phyloP scores from a whole-genome alignment of 176 grass and related monocot genomes.

The Juncus effusus region DNA sequence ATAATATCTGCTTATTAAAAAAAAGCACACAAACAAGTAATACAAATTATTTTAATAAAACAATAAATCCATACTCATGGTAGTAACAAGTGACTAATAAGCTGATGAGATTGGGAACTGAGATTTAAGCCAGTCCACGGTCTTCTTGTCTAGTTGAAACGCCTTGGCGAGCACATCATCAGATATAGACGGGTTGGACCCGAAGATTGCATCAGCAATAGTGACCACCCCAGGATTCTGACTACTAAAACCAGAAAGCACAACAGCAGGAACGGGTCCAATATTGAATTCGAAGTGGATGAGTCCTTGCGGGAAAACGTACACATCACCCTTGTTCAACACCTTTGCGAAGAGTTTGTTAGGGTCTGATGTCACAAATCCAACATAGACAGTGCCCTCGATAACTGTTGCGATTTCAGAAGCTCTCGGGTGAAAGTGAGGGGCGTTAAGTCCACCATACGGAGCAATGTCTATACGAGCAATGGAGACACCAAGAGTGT shows the following conservation, averaged over 20 bases:
- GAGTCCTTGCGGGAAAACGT: slow-evolving; percentile 1
- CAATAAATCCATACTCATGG: too few relatives aligned
- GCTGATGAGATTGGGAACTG: too few relatives aligned
- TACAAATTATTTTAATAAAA: too few relatives aligned
- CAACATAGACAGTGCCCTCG: slow-evolving; percentile 44
- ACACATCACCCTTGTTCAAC: slow-evolving; percentile 24
- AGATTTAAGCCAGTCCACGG: too few relatives aligned
- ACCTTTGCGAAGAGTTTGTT: slow-evolving; percentile 41
- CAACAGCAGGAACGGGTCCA: not conserved
- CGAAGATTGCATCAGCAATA: too few relatives aligned
- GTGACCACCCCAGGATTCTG: not conserved
- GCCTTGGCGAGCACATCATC: too few relatives aligned
- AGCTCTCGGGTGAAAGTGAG: slow-evolving; percentile 54
- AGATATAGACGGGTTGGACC: too few relatives aligned
- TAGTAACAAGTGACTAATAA: too few relatives aligned
- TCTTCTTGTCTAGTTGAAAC: too few relatives aligned
- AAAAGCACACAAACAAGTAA: too few relatives aligned
- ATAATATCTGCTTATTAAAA: too few relatives aligned
- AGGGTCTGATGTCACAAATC: slow-evolving; percentile 43
- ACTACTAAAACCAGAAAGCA: slow-evolving; percentile 7
- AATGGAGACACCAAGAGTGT: slow-evolving; percentile 21
- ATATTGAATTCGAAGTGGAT: slow-evolving; percentile 16
- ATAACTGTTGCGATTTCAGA: slow-evolving; percentile 43
- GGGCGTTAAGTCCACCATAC: slow-evolving; percentile 4
- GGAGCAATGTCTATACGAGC: slow-evolving; percentile 6